These are phyloP conservation scores for Morella rubra DNA, from an alignment of 306 rosid species.

Conservation along the genomic window DNA sequence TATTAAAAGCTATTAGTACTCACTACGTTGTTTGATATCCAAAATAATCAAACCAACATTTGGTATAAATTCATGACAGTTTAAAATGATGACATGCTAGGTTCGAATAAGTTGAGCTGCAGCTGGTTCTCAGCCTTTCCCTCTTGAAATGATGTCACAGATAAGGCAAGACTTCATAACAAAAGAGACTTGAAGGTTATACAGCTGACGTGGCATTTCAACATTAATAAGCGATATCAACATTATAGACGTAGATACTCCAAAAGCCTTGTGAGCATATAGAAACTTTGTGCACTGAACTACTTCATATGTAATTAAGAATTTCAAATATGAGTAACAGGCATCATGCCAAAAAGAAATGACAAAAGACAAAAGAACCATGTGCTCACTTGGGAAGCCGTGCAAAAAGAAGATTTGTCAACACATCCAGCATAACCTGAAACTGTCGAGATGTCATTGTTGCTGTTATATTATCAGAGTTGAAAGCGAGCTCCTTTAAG, in stretches of 20 bases:
- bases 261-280: conserved; percentile 17
- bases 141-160: conserved; percentile 1
- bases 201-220: conserved; percentile 8
- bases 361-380: conserved; percentile 18
- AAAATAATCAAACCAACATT: background rate
- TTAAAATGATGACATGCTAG: background rate
- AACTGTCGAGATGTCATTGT: conserved; percentile 99
- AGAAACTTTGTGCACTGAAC: conserved; percentile 9
- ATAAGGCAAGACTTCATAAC: conserved; percentile 4
- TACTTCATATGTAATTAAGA: background rate
- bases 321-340: conserved; percentile 15
- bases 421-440: conserved; percentile 93
- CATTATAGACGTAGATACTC: conserved; percentile 6
- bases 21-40: background rate
- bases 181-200: background rate
- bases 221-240: conserved; percentile 11
- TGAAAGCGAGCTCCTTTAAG: conserved; percentile 84
- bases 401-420: conserved; percentile 92
- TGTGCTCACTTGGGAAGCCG: conserved; percentile 84
- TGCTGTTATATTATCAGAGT: conserved; percentile 82
- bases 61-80: background rate
- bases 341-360: background rate
- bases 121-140: background rate
- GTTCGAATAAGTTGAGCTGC: background rate
- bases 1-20: background rate